Evolutionary conservation across 129 eudicot species (phyloP), one percentile per base, ranked within the genome.

Genomic region (Flaveria robusta): DNA sequence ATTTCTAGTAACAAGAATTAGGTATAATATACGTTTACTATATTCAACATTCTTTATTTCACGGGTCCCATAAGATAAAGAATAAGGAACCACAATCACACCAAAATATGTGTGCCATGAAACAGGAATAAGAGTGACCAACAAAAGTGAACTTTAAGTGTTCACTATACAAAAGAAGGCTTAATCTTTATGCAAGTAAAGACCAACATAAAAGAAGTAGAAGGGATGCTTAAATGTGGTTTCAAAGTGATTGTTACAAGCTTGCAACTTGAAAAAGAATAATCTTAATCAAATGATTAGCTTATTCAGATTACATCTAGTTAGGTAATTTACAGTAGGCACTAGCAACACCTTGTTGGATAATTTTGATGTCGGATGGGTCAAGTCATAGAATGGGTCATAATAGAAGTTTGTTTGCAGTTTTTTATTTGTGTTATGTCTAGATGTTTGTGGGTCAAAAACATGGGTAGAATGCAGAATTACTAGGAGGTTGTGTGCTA

Each of bases 61-160:
- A 23, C 5, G 66, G 64, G 66, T 20, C 52, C 76, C 76, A 37
- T 55, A 27, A 19, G 19, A 55, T 39, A 54, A 37, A 29, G 50
- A 15, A 31, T 52, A 72, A 4, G 14, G 7, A 41, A 56, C 29
- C 22, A 54, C 64, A 58, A 23, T 58, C 34, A 58, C 12, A 23
- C 65, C 65, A 58, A 58, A 20, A 8, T 42, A 74, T 19, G 4
- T 68, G 58, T 19, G 67, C 27, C 67, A 6, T 58, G 70, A 60
- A 42, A 74, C 18, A 59, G 29, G 63, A 74, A 62, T 27, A 29
- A 11, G 62, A 60, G 70, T 26, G 34, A 18, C 9, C 49, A n/a
- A 27, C 5, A 45, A 3, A 26, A 74, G 15, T 4, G 43, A 59
- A 41, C 11, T 2, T 58, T n/a, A 51, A 52, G 29, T 50, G 34